phyloP scores from a whole-genome alignment of 2,329 filamentous ascomycete species.

The Ophiosphaerella korrae region DNA sequence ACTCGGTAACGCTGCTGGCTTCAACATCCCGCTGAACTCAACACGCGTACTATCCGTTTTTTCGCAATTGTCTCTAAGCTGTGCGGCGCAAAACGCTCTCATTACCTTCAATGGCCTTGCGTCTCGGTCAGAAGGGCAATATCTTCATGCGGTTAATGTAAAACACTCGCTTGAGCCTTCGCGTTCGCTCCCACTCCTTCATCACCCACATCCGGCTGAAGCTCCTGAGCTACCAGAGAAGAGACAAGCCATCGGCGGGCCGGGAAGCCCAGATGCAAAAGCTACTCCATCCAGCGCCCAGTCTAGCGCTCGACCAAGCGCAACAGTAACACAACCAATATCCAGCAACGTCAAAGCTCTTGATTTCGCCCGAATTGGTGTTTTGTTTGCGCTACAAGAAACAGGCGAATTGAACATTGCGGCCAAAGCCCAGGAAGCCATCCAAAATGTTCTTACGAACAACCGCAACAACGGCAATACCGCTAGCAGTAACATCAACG shows the following conservation, averaged over 20 bases:
- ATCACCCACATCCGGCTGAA: constrained; percentile 26
- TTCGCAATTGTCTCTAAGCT: constrained; percentile 75
- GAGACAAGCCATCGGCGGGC: constrained; percentile 40
- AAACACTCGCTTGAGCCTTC: constrained; percentile 25
- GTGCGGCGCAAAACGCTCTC: constrained; percentile 82
- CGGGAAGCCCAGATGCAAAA: constrained; percentile 30
- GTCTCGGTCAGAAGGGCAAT: constrained; percentile 29
- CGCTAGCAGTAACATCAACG: constrained; percentile 29
- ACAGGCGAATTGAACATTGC: constrained; percentile 47
- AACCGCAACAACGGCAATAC: constrained; percentile 36
- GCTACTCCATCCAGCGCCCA: constrained; percentile 7
- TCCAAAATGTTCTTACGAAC: constrained; percentile 46
- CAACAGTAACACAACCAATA: constrained; percentile 34
- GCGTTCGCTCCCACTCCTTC: constrained; percentile 28
- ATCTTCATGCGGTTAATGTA: constrained; percentile 26
- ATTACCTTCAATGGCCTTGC: constrained; percentile 74
- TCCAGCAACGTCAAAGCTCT: constrained; percentile 45
- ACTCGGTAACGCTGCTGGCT: constrained; percentile 68
- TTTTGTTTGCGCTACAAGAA: constrained; percentile 53
- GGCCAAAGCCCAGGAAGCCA: constrained; percentile 50
- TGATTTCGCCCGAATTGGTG: constrained; percentile 54
- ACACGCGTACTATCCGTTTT: constrained; percentile 76
- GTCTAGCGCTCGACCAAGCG: constrained; percentile 12
- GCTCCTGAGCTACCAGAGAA: constrained; percentile 12
- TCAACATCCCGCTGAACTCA: constrained; percentile 74